These are phyloP conservation scores for Aegilops longissima DNA, from an alignment of 176 grass and related monocot species.

Conservation along the genomic window DNA sequence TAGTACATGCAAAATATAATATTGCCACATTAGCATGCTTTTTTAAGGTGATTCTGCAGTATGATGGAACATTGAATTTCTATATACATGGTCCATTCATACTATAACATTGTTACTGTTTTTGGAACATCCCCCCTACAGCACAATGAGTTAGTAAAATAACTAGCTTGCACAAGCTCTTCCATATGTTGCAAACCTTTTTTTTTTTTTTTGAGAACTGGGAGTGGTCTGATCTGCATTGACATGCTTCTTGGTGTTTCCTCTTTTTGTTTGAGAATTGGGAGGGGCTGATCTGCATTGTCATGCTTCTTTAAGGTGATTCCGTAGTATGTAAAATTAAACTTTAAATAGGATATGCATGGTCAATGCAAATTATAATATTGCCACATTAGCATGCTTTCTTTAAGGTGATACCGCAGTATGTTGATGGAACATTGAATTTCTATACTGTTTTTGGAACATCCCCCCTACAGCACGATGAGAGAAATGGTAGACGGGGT, in stretches of 20 bases:
- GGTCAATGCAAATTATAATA: too few species aligned
- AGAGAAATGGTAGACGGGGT: constrained; percentile 49
- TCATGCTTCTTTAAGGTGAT: too few species aligned
- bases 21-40: neutral
- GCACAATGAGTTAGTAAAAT: constrained; percentile 24
- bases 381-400: neutral
- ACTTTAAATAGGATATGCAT: neutral
- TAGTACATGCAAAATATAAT: too few species aligned
- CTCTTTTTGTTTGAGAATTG: neutral
- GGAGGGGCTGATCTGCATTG: too few species aligned
- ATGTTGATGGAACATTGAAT: neutral
- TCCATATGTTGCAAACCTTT: too few species aligned
- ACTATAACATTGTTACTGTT: neutral
- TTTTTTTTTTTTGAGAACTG: neutral
- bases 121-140: constrained; percentile 22
- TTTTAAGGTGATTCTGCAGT: neutral
- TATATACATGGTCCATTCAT: neutral
- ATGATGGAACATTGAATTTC: neutral
- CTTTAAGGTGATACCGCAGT: neutral
- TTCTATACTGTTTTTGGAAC: constrained; percentile 13
- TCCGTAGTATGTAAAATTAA: neutral
- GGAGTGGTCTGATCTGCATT: too few species aligned
- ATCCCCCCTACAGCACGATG: constrained; percentile 37
- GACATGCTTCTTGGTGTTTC: too few species aligned
- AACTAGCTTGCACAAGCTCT: too few species aligned